Evolutionary conservation across 768 basidiomycete species (phyloP).

Genomic region (Kwoniella sp.): DNA sequence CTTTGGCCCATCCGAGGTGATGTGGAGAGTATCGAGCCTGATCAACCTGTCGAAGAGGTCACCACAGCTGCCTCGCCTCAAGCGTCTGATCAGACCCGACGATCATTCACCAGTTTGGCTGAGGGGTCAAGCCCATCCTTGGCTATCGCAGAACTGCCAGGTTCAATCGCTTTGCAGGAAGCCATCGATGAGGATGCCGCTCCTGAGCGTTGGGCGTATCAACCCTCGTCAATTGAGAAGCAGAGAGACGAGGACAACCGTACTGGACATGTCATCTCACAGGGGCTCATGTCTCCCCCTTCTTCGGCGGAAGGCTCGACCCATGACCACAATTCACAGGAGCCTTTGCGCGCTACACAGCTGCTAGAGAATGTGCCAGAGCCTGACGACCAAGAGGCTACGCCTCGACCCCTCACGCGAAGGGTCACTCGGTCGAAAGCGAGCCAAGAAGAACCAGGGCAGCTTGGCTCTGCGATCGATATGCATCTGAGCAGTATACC

Average conservation of each 20-base stretch:
- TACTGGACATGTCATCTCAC: constrained; percentile 21
- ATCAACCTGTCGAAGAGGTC: background rate
- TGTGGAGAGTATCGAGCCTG: constrained; percentile 4
- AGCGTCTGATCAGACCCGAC: constrained; percentile 9
- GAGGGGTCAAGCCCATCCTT: constrained; percentile 15
- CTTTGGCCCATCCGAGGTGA: background rate
- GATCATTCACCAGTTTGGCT: constrained; percentile 26
- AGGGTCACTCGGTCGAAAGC: constrained; percentile 7
- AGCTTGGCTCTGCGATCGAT: constrained; percentile 16
- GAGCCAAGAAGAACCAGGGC: background rate
- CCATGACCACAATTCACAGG: background rate
- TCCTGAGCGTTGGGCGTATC: background rate
- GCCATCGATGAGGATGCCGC: constrained; percentile 30
- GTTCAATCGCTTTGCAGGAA: constrained; percentile 23
- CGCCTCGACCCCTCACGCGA: constrained; percentile 9
- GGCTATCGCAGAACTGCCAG: constrained; percentile 18
- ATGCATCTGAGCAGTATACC: background rate
- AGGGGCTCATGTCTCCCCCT: constrained; percentile 24
- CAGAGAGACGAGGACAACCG: background rate
- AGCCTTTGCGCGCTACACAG: constrained; percentile 15
- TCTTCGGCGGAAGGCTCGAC: constrained; percentile 7
- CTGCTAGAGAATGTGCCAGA: background rate
- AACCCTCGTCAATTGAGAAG: background rate
- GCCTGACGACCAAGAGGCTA: constrained; percentile 1
- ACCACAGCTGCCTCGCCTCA: background rate